Evolutionary conservation across 1,139 yeast species (phyloP).

Genomic region (Taiozyma sp.): DNA sequence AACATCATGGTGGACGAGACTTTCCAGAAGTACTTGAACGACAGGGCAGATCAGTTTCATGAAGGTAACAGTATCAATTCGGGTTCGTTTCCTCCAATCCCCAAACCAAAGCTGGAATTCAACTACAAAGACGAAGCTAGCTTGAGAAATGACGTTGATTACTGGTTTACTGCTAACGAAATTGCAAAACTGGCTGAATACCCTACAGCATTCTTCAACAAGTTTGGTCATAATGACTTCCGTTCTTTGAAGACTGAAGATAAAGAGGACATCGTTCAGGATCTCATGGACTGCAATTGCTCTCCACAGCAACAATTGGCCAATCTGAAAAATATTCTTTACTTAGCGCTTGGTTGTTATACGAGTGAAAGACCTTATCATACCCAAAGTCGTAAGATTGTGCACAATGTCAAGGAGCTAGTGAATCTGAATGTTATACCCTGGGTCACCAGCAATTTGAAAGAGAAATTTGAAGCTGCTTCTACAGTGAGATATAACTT

Average conservation of each 20-base stretch:
- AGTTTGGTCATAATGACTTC: constrained; percentile 8
- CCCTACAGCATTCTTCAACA: constrained; percentile 4
- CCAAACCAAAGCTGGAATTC: constrained; percentile 41
- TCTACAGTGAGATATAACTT: constrained; percentile 2
- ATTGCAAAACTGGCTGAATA: constrained; percentile 24
- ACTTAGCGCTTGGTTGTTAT: constrained; percentile 41
- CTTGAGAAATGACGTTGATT: constrained; percentile 44
- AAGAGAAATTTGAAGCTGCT: constrained; percentile 4
- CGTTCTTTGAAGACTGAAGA: constrained; percentile 18
- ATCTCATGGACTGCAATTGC: constrained; percentile 1
- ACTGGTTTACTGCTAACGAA: constrained; percentile 61
- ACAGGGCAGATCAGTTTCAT: constrained; percentile 30
- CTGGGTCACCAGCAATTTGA: constrained; percentile 4
- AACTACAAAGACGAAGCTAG: constrained; percentile 35
- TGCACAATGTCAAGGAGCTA: constrained; percentile 17
- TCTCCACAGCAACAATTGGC: background rate
- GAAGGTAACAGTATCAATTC: constrained; percentile 8
- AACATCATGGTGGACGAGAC: constrained; percentile 32
- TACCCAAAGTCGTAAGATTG: constrained; percentile 35
- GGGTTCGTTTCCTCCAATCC: constrained; percentile 22
- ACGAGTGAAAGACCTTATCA: constrained; percentile 25
- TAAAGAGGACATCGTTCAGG: constrained; percentile 15
- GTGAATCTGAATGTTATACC: constrained; percentile 6
- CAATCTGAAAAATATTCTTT: constrained; percentile 23
- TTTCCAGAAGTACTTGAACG: constrained; percentile 28